Percentiles rank a stretch among this genome's conserved stretches.
phyloP scores from a whole-genome alignment of 2,329 filamentous ascomycete genomes.

The Alternaria triticina region DNA sequence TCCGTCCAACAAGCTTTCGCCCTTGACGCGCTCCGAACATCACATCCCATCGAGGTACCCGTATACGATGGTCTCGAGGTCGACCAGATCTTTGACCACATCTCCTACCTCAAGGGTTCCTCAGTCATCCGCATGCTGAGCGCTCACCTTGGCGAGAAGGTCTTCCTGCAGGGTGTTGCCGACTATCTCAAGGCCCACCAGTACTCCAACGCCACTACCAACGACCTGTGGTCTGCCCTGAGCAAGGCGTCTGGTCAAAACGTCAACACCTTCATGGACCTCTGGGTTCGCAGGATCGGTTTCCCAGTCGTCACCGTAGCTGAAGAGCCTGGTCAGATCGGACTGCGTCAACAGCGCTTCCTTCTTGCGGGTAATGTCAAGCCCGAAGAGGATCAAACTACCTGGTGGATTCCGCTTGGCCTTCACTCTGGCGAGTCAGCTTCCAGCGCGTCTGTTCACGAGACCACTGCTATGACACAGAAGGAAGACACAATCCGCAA shows the following conservation, averaged over 20 bases:
- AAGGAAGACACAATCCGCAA: constrained; percentile 80
- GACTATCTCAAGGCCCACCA: constrained; percentile 87
- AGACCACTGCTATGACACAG: constrained; percentile 71
- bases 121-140: constrained; percentile 97
- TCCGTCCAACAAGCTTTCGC: constrained; percentile 90
- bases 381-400: constrained; percentile 86
- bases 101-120: constrained; percentile 95
- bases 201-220: constrained; percentile 89
- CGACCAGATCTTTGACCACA: constrained; percentile 96
- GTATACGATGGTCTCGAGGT: constrained; percentile 93
- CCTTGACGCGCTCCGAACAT: constrained; percentile 87
- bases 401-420: constrained; percentile 94
- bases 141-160: constrained; percentile 83
- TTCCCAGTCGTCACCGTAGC: constrained; percentile 88
- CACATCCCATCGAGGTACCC: constrained; percentile 94
- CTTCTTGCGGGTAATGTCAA: constrained; percentile 89
- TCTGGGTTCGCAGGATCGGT: constrained; percentile 95
- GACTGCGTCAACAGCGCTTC: constrained; percentile 85
- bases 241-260: constrained; percentile 87
- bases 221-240: constrained; percentile 88
- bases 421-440: constrained; percentile 72
- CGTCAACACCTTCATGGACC: constrained; percentile 85
- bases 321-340: constrained; percentile 83
- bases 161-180: constrained; percentile 88
- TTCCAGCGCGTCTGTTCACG: constrained; percentile 64